These are phyloP conservation scores for Arthrinium phaeospermum DNA, from an alignment of 2,329 filamentous ascomycete genomes.

Conservation along the genomic window DNA sequence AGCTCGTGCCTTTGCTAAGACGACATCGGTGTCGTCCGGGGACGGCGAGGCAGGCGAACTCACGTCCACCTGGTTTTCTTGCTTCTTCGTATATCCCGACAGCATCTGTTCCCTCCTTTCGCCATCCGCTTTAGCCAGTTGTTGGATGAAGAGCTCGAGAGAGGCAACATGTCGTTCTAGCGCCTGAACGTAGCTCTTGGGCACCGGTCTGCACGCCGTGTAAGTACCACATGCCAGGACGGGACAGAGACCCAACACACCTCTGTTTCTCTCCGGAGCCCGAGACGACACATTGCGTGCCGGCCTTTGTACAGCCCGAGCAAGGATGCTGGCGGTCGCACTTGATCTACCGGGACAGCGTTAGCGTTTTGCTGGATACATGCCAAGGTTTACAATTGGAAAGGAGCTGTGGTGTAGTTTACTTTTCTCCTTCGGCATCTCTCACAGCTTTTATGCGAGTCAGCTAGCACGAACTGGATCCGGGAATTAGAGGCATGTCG, in stretches of 20 bases:
- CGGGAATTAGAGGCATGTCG: not conserved
- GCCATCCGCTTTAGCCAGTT: constrained; percentile 47
- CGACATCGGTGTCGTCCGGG: constrained; percentile 29
- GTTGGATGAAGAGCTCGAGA: constrained; percentile 51
- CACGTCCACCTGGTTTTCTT: constrained; percentile 24
- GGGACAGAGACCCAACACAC: not conserved
- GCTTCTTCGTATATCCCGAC: constrained; percentile 39
- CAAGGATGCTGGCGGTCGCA: constrained; percentile 24
- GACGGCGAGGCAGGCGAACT: constrained; percentile 24
- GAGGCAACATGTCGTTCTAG: constrained; percentile 53
- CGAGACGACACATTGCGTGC: constrained; percentile 23
- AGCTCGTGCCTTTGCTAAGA: constrained; percentile 39
- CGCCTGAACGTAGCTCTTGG: constrained; percentile 53
- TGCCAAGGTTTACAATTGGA: not conserved
- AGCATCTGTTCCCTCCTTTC: constrained; percentile 49
- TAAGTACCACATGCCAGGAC: not conserved
- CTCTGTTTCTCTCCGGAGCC: constrained; percentile 27
- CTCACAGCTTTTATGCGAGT: constrained; percentile 20
- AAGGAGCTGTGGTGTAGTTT: not conserved
- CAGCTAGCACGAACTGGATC: too few relatives aligned
- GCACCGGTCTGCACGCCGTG: constrained; percentile 44
- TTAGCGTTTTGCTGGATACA: not conserved
- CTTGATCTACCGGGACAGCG: constrained; percentile 20
- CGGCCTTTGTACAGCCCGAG: constrained; percentile 22
- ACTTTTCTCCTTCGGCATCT: constrained; percentile 24